Base-by-base conservation (phyloP, 129 eudicot species). In the Gnaphalium uliginosum region DNA sequence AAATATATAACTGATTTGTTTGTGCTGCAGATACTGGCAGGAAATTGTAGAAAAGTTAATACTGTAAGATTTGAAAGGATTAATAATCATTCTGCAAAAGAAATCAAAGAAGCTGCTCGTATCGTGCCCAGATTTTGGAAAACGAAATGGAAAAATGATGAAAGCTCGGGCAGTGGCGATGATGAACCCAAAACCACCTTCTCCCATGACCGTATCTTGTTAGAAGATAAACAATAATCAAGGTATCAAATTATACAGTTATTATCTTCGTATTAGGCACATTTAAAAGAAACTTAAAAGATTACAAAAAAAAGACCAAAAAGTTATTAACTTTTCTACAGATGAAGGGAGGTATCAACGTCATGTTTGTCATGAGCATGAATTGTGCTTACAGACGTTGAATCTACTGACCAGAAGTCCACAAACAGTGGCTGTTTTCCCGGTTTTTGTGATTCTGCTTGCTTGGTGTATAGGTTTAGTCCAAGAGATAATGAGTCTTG, bases 261-360 rank as follows among this genome's bases (percentile, higher is more conserved):
- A 61, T 76, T 78, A 39, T 82, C 69, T 82, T 46, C 6, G 1
- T 64, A 71, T 63, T 71, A 62, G 43, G 72, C 72, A 72, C 86
- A 86, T 69, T 18, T 35, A 33, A 32, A 8, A 4, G 24, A 54
- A 66, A 66, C 72, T 21, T 15, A 60, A 78, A 68, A 68, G 32
- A 35, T 27, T 22, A 59, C 71, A 78, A 26, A 54, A 39, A 22
- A 5, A 46, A 10, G 32, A 24, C 26, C 76, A 9, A 79, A 26
- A 81, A 50, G 22, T n/a, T 46, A 3, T 37, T 32, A 37, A 62
- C 62, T 62, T 46, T 64, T 74, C 78, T 88, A 88, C 29, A 85
- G 73, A 88, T 79, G 92, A 85, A 88, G 87, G 30, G 92, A 78
- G 5, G 89, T 88, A 66, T 88, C 92, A 24, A 84, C 87, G 33